Conservation (phyloP, 31 red algal genomes). For the Endocladia muricata region DNA sequence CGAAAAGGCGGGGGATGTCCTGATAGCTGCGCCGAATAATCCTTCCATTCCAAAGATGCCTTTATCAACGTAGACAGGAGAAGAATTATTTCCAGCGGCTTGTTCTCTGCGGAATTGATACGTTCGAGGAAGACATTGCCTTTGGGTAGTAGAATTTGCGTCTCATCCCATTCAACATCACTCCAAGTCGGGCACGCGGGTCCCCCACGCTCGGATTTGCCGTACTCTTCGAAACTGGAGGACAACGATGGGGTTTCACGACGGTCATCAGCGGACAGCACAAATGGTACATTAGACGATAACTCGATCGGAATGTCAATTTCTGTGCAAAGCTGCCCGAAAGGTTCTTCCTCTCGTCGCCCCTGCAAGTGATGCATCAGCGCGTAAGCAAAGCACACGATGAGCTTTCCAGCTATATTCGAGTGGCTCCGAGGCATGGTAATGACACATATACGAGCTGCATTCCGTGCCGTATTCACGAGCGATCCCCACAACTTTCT, state of each 20-base stretch:
- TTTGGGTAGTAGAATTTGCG: not conserved
- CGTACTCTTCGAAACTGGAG: not conserved
- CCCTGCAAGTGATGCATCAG: conserved; percentile 30
- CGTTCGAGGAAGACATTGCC: not conserved
- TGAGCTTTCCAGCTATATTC: not conserved
- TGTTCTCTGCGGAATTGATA: conserved; percentile 1
- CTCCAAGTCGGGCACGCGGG: too few relatives aligned
- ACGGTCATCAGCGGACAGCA: not conserved
- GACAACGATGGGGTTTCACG: not conserved
- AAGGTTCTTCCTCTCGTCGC: not conserved
- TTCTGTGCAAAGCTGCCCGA: not conserved
- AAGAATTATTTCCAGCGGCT: not conserved
- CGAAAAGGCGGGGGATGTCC: not conserved
- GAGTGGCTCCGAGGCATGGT: not conserved
- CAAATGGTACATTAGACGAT: not conserved
- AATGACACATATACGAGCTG: not conserved
- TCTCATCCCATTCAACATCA: not conserved
- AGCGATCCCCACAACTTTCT: conserved; percentile 43
- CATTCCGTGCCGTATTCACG: conserved; percentile 16
- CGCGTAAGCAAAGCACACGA: not conserved
- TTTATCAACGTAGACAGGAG: not conserved
- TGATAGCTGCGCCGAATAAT: not conserved
- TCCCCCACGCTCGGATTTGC: not conserved
- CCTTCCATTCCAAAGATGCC: not conserved
- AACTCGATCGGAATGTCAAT: conserved; percentile 6